Evolutionary conservation across 2,329 filamentous ascomycete species (phyloP).

Genomic region (Gyromitra esculenta): DNA sequence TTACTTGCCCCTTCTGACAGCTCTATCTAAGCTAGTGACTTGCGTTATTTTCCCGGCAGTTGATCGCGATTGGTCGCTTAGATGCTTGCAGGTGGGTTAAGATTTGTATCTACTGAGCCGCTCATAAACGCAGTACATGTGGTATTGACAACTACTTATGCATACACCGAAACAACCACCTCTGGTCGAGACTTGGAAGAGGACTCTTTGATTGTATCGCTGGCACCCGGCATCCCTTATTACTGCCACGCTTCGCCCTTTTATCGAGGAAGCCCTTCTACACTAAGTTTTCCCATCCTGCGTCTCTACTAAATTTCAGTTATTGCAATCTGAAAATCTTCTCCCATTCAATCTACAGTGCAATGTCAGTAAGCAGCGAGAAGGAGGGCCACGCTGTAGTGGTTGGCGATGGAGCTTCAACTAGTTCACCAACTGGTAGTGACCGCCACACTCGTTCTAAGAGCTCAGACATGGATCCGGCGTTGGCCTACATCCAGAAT

Average conservation of each 20-base stretch:
- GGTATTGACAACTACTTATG: constrained; percentile 23
- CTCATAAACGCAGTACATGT: constrained; percentile 25
- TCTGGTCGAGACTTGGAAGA: constrained; percentile 12
- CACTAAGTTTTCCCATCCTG: constrained; percentile 1
- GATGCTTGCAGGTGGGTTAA: constrained; percentile 31
- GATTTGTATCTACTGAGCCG: constrained; percentile 23
- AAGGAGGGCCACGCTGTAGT: constrained; percentile 24
- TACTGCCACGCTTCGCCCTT: constrained; percentile 32
- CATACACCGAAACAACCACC: constrained; percentile 22
- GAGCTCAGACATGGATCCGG: constrained; percentile 46
- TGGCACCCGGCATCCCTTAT: constrained; percentile 20
- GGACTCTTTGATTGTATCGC: constrained; percentile 9
- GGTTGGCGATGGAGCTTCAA: constrained; percentile 34
- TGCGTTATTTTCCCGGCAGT: constrained; percentile 40
- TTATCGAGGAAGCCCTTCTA: constrained; percentile 25
- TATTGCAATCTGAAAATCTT: constrained; percentile 7
- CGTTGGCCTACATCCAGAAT: constrained; percentile 52
- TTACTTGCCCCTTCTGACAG: neutral
- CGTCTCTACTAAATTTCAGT: constrained; percentile 9
- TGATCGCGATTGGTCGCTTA: constrained; percentile 29
- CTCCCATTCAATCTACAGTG: constrained; percentile 7
- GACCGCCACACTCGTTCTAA: constrained; percentile 11
- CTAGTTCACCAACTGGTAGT: constrained; percentile 2
- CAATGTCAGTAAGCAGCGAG: constrained; percentile 23
- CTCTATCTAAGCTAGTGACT: neutral